A percentile compares a stretch with the other conserved stretches of the same genome.
These are phyloP conservation scores for Penicillium soppii DNA, from an alignment of 495 filamentous ascomycete species.

Conservation along the genomic window DNA sequence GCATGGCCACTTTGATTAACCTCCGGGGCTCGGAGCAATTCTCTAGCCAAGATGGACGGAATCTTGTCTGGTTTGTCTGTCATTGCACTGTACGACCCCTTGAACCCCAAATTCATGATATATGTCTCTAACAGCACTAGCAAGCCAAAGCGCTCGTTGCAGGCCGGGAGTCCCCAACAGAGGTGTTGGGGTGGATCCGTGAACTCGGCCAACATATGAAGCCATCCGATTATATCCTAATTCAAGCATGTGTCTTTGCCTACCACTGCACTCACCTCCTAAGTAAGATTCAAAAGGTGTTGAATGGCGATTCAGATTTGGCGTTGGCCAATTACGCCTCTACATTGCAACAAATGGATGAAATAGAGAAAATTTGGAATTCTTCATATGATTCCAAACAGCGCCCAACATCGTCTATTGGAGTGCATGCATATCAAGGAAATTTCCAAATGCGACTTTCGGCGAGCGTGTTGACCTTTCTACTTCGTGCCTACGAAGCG, in stretches of 20 bases:
- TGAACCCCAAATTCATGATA: not conserved
- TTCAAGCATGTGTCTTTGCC: conserved; percentile 10
- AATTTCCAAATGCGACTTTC: conserved; percentile 12
- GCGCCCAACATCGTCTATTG: conserved; percentile 3
- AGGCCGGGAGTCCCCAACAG: conserved; percentile 6
- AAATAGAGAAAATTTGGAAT: conserved; percentile 3
- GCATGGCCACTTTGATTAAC: conserved; percentile 6
- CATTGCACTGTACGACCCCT: conserved; percentile 3
- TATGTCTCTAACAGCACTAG: conserved; percentile 5
- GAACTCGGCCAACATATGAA: conserved; percentile 3
- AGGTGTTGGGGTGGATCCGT: conserved; percentile 7
- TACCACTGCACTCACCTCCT: conserved; percentile 10
- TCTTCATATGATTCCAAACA: conserved; percentile 3
- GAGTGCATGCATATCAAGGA: conserved; percentile 9
- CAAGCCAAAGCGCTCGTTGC: conserved; percentile 11
- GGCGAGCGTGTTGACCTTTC: conserved; percentile 1
- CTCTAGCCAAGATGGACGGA: conserved; percentile 9
- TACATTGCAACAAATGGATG: conserved; percentile 8
- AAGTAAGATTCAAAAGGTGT: conserved; percentile 4
- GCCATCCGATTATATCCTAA: conserved; percentile 1
- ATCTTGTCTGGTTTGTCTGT: conserved; percentile 8
- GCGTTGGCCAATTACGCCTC: conserved; percentile 4
- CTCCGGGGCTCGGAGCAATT: conserved; percentile 9
- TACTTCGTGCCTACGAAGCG: not conserved
- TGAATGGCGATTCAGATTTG: not conserved